A percentile compares a stretch with the other conserved stretches of the same genome.
phyloP scores from a whole-genome alignment of 768 basidiomycete species.

The Brasilioporus rufonigricans region DNA sequence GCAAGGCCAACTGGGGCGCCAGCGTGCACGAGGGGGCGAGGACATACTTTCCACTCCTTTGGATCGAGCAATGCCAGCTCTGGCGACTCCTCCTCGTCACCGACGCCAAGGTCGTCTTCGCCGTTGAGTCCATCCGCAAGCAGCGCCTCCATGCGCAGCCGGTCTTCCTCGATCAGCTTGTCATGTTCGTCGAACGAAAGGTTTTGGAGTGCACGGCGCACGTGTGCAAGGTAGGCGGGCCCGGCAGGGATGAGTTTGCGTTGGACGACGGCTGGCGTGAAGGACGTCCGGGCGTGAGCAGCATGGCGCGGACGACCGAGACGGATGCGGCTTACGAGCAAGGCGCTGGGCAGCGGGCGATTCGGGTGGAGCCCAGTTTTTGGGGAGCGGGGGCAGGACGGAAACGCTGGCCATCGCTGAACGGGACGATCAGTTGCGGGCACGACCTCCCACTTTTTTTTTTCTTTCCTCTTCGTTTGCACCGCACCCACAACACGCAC shows the following conservation, averaged over 20 bases:
- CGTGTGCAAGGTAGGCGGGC: slow-evolving; percentile 80
- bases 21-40: too few relatives aligned
- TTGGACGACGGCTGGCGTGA: slow-evolving; percentile 33
- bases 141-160: slow-evolving; percentile 48
- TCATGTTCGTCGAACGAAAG: slow-evolving; percentile 86
- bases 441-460: neutral
- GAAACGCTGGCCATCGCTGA: slow-evolving; percentile 24
- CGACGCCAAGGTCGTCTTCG: slow-evolving; percentile 89
- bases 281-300: slow-evolving; percentile 10
- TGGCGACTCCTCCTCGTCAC: slow-evolving; percentile 80
- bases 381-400: slow-evolving; percentile 27
- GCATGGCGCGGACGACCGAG: neutral
- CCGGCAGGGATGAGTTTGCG: slow-evolving; percentile 79
- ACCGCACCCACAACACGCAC: too few relatives aligned
- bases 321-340: slow-evolving; percentile 27
- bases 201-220: slow-evolving; percentile 70
- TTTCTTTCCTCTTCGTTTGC: too few relatives aligned
- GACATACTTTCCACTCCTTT: slow-evolving; percentile 95
- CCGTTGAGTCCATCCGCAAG: slow-evolving; percentile 45
- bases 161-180: slow-evolving; percentile 54
- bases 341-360: slow-evolving; percentile 14
- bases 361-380: slow-evolving; percentile 20
- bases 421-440: neutral
- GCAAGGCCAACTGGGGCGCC: too few relatives aligned
- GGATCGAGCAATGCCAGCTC: slow-evolving; percentile 79